Evolutionary conservation across 2,329 filamentous ascomycete genomes (phyloP).

Genomic region (Chaetoscypha palmicola): DNA sequence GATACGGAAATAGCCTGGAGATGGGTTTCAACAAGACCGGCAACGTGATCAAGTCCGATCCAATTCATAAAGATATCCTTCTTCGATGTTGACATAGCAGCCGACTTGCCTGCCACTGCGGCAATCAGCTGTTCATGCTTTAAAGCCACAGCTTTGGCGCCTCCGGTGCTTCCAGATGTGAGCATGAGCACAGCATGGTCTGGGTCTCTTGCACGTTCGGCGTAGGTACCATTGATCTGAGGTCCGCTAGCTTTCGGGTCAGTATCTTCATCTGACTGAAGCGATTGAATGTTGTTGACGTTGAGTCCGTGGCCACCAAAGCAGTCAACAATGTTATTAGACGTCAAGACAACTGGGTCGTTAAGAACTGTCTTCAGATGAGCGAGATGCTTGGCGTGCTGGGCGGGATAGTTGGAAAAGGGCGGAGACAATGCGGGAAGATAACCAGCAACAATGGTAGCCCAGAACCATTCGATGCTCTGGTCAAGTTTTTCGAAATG

Average conservation of each 20-base stretch:
- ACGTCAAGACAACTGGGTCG: constrained; percentile 9
- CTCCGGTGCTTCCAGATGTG: constrained; percentile 46
- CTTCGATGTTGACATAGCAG: constrained; percentile 22
- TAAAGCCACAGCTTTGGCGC: constrained; percentile 42
- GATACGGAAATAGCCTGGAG: constrained; percentile 39
- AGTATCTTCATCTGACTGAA: neutral
- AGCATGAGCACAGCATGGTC: constrained; percentile 37
- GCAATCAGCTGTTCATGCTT: constrained; percentile 37
- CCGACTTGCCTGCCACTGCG: constrained; percentile 36
- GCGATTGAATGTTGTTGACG: neutral
- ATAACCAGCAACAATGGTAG: constrained; percentile 30
- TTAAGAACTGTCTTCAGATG: constrained; percentile 15
- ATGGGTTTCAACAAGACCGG: constrained; percentile 44
- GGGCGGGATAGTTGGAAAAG: constrained; percentile 25
- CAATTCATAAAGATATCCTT: constrained; percentile 33
- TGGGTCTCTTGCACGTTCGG: neutral
- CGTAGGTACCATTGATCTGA: neutral
- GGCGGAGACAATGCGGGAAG: constrained; percentile 34
- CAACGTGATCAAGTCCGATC: constrained; percentile 47
- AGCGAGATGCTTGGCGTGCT: constrained; percentile 28
- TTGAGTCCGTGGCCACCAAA: neutral
- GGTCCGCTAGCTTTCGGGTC: neutral
- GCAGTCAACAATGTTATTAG: neutral
- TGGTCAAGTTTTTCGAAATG: constrained; percentile 34
- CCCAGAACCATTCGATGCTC: constrained; percentile 37